Conservation (phyloP, 2,329 filamentous ascomycete genomes). For the Pseudogymnoascus sp. region DNA sequence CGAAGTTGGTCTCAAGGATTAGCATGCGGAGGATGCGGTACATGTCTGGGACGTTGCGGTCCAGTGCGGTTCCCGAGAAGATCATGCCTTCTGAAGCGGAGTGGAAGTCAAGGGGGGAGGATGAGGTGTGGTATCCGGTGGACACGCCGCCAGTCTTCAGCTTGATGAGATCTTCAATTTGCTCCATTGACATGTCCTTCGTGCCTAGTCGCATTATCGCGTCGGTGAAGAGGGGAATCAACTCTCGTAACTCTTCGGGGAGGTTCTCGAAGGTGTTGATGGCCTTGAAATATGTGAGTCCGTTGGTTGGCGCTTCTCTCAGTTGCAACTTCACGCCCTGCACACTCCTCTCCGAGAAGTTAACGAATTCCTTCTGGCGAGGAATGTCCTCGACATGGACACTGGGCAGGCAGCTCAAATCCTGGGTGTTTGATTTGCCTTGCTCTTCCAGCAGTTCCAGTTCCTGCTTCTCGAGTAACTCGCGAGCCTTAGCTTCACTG, state of each 20-base stretch:
- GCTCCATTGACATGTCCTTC: conserved; percentile 79
- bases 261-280: conserved; percentile 73
- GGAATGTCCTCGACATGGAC: conserved; percentile 86
- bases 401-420: conserved; percentile 80
- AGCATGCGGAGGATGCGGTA: conserved; percentile 75
- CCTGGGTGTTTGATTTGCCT: conserved; percentile 74
- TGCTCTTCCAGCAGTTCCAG: conserved; percentile 74
- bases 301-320: conserved; percentile 90
- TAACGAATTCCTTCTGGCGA: conserved; percentile 57
- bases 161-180: conserved; percentile 92
- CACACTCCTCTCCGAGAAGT: conserved; percentile 57
- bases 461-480: conserved; percentile 70
- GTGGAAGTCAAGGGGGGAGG: conserved; percentile 65
- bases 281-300: conserved; percentile 89
- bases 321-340: conserved; percentile 70
- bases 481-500: conserved; percentile 62
- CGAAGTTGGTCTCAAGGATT: conserved; percentile 83
- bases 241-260: conserved; percentile 73
- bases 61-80: conserved; percentile 79
- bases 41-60: conserved; percentile 86
- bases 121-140: conserved; percentile 74
- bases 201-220: conserved; percentile 91
- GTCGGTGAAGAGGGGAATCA: conserved; percentile 87
- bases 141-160: conserved; percentile 89
- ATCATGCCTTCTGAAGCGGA: conserved; percentile 73